These are phyloP conservation scores for Aspergillus calidoustus DNA, from an alignment of 2,329 filamentous ascomycete species.

Conservation along the genomic window DNA sequence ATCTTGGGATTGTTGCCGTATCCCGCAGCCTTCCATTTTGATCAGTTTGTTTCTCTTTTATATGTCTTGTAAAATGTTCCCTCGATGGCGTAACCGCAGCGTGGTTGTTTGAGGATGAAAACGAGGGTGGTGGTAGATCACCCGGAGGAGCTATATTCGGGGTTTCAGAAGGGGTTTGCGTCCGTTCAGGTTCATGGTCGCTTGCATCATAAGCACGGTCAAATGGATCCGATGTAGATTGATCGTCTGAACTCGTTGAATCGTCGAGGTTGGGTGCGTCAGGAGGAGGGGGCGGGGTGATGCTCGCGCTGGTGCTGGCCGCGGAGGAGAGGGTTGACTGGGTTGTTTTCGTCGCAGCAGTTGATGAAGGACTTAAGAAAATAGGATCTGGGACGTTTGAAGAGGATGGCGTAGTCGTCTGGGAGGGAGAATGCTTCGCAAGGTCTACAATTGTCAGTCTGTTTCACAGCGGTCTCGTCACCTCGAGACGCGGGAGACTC, in stretches of 20 bases:
- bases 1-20: constrained; percentile 5
- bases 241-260: constrained; percentile 38
- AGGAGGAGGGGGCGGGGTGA: constrained; percentile 28
- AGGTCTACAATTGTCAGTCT: constrained; percentile 23
- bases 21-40: constrained; percentile 3
- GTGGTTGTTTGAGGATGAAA: constrained; percentile 18
- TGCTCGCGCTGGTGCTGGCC: constrained; percentile 8
- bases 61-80: constrained; percentile 21
- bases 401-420: constrained; percentile 7
- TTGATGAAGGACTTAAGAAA: constrained; percentile 14
- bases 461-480: constrained; percentile 9
- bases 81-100: constrained; percentile 17
- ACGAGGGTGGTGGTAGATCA: constrained; percentile 13
- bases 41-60: neutral
- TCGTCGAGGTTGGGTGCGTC: constrained; percentile 30
- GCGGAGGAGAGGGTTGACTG: constrained; percentile 24
- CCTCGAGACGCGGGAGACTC: constrained; percentile 11
- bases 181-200: constrained; percentile 29
- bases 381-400: constrained; percentile 12
- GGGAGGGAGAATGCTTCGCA: constrained; percentile 10
- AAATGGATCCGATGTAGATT: constrained; percentile 44
- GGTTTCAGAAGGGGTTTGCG: neutral
- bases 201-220: constrained; percentile 35
- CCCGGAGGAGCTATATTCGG: constrained; percentile 11
- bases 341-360: constrained; percentile 22